These are phyloP conservation scores for Bipolaris oryzae DNA, from an alignment of 2,329 filamentous ascomycete species.

Conservation along the genomic window DNA sequence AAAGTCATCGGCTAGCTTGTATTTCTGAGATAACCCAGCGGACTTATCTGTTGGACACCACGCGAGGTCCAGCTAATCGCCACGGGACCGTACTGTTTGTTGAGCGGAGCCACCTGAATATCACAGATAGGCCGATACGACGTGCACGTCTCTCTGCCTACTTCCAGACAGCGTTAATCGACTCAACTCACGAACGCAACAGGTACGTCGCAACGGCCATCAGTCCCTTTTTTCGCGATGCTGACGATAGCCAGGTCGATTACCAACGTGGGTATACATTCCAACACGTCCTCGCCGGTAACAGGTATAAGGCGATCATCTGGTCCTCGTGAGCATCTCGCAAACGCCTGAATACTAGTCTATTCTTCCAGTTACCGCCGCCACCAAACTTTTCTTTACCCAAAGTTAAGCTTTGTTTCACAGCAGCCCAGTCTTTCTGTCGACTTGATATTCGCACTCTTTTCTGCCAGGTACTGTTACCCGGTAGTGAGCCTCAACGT, in stretches of 20 bases:
- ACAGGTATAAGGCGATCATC: constrained; percentile 29
- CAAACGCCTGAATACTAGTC: constrained; percentile 36
- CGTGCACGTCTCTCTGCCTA: constrained; percentile 16
- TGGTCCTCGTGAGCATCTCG: constrained; percentile 38
- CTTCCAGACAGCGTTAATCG: constrained; percentile 4
- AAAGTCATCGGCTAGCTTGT: constrained; percentile 23
- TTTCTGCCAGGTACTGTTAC: constrained; percentile 22
- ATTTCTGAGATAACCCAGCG: constrained; percentile 24
- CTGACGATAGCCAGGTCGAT: constrained; percentile 14
- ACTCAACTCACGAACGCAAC: constrained; percentile 3
- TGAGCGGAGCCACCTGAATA: constrained; percentile 21
- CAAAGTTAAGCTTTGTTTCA: constrained; percentile 29
- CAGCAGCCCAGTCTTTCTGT: constrained; percentile 27
- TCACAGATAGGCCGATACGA: constrained; percentile 17
- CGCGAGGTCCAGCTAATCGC: constrained; percentile 27
- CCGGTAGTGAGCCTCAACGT: constrained; percentile 19
- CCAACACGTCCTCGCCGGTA: constrained; percentile 23
- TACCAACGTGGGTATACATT: background rate
- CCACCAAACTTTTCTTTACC: constrained; percentile 25
- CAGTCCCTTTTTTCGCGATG: background rate
- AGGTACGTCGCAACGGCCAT: constrained; percentile 20
- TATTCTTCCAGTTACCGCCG: constrained; percentile 27
- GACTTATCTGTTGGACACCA: constrained; percentile 29
- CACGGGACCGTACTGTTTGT: constrained; percentile 36
- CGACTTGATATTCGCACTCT: constrained; percentile 16